A percentile compares a stretch with the other conserved stretches of the same genome.
These are phyloP conservation scores for Elaeis guineensis DNA, from an alignment of 176 grass and related monocot species.

Conservation along the genomic window DNA sequence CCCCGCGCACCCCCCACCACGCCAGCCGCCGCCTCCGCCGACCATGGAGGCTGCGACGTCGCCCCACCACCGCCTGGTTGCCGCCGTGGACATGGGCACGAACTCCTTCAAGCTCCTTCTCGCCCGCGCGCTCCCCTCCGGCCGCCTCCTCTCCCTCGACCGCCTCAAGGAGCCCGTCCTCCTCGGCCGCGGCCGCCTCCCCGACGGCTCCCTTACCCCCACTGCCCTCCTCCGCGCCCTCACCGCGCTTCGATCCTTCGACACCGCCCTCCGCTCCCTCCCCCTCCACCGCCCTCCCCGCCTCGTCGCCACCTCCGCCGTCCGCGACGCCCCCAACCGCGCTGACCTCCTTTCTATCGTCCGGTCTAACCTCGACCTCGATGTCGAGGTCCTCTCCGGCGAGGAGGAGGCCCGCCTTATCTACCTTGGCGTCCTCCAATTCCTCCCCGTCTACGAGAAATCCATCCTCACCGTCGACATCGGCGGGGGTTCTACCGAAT, in stretches of 20 bases:
- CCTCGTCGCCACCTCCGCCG: conserved; percentile 1
- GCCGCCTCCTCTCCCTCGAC: conserved; percentile 4
- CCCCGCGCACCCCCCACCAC: not conserved
- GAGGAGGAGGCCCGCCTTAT: conserved; percentile 9
- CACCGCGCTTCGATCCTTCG: conserved; percentile 4
- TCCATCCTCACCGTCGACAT: conserved; percentile 2
- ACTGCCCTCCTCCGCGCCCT: not conserved
- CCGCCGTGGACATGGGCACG: conserved; percentile 9
- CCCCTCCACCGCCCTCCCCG: not conserved
- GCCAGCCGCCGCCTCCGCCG: not conserved
- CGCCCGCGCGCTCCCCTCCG: not conserved
- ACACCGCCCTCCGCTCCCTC: not conserved
- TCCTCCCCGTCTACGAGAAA: conserved; percentile 4
- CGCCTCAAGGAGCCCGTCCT: conserved; percentile 6
- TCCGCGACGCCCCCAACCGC: conserved; percentile 10
- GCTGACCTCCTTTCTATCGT: not conserved
- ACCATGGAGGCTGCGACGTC: not conserved
- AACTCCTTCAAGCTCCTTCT: conserved; percentile 14
- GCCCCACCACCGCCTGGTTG: not conserved
- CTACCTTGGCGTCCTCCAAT: conserved; percentile 7
- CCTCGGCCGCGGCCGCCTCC: conserved; percentile 7
- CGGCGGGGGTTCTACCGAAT: conserved; percentile 16
- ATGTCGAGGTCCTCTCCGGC: conserved; percentile 3
- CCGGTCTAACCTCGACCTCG: not conserved
- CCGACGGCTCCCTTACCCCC: conserved; percentile 3